phyloP scores from a whole-genome alignment of 179 eudicot species.

The Carnegiea gigantea region DNA sequence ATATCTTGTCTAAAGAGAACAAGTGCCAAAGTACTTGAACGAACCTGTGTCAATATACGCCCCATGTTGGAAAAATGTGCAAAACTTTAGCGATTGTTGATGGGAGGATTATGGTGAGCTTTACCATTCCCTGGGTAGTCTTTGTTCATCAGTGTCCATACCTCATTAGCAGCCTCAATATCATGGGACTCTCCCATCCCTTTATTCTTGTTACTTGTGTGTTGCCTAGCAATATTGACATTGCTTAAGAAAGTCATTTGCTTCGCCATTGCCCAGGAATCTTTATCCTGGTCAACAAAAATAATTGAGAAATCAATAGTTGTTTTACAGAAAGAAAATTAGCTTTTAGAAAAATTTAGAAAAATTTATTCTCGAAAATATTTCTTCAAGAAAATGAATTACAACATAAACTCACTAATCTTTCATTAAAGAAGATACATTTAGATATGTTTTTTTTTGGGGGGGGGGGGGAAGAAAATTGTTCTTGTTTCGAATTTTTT shows the following conservation, averaged over 20 bases:
- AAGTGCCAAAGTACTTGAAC: no score
- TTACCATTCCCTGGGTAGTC: conserved; percentile 34
- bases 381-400: no score
- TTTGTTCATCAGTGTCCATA: conserved; percentile 31
- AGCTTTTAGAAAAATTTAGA: no score
- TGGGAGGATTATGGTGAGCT: conserved; percentile 31
- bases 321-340: background rate
- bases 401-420: no score
- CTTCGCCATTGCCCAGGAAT: background rate
- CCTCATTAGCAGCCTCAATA: conserved; percentile 22
- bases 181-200: conserved; percentile 20
- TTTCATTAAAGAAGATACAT: no score
- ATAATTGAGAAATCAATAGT: background rate
- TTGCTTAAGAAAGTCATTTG: background rate
- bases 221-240: background rate
- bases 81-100: conserved; percentile 30
- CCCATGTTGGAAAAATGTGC: background rate
- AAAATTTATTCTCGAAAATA: no score
- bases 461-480: no score
- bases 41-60: no score
- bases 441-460: no score
- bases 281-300: conserved; percentile 11
- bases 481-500: no score
- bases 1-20: no score
- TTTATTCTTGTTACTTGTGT: background rate